Evolutionary conservation across 164 flowering plant genomes (phyloP).

Genomic region (Akebia trifoliata): DNA sequence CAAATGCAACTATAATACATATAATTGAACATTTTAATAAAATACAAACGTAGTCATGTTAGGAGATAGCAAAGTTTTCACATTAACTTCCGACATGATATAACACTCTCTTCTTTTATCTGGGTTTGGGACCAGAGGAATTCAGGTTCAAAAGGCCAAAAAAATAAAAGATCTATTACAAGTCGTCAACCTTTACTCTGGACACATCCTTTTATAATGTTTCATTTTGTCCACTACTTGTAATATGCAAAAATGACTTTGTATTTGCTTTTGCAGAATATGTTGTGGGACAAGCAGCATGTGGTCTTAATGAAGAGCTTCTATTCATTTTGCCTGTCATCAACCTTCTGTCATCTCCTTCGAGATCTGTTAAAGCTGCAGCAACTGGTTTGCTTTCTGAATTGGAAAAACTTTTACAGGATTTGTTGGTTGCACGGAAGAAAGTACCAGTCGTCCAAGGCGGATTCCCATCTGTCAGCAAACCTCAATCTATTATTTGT

Average conservation of each 20-base stretch:
- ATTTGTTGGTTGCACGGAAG: slow-evolving; percentile 25
- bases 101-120: too few species aligned
- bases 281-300: slow-evolving; percentile 17
- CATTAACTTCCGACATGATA: too few species aligned
- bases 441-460: slow-evolving; percentile 13
- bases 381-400: slow-evolving; percentile 57
- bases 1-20: too few species aligned
- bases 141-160: too few species aligned
- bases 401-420: slow-evolving; percentile 41
- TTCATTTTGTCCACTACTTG: too few species aligned
- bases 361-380: slow-evolving; percentile 57
- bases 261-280: slow-evolving; percentile 36
- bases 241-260: neutral
- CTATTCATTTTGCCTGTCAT: slow-evolving; percentile 65
- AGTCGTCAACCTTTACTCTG: neutral
- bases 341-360: slow-evolving; percentile 75
- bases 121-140: too few species aligned
- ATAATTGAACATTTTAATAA: too few species aligned
- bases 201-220: neutral
- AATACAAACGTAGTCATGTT: too few species aligned
- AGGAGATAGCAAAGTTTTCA: too few species aligned
- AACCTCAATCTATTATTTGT: slow-evolving; percentile 39
- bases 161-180: too few species aligned
- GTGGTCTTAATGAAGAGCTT: slow-evolving; percentile 46
- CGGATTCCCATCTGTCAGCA: slow-evolving; percentile 34